Evolutionary conservation across 192 early-diverging fungal species (phyloP).

Genomic region (Entophlyctis helioformis): DNA sequence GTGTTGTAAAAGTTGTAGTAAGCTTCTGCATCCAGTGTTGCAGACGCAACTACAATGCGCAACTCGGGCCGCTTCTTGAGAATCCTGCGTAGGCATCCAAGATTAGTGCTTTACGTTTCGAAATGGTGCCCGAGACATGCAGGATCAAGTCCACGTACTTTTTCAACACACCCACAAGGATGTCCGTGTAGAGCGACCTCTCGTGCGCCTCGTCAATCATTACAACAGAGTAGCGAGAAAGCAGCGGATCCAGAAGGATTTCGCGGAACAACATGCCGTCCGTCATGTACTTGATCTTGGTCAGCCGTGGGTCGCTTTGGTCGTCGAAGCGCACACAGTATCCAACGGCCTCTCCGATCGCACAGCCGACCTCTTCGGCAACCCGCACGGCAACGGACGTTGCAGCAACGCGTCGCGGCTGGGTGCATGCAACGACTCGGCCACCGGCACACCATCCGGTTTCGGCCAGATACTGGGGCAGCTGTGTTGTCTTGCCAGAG

Average conservation of each 20-base stretch:
- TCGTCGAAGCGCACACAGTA: slow-evolving; percentile 73
- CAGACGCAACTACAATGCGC: slow-evolving; percentile 63
- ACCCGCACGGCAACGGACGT: slow-evolving; percentile 65
- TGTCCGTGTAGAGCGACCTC: slow-evolving; percentile 60
- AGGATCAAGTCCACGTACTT: slow-evolving; percentile 44
- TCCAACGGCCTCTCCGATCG: slow-evolving; percentile 61
- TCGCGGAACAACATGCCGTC: slow-evolving; percentile 79
- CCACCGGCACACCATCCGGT: slow-evolving; percentile 55
- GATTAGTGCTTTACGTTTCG: neutral
- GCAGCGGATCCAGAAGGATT: slow-evolving; percentile 58
- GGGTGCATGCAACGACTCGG: slow-evolving; percentile 48
- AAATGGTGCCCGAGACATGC: neutral
- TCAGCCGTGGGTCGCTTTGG: slow-evolving; percentile 30
- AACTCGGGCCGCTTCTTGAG: slow-evolving; percentile 59
- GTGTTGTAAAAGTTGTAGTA: slow-evolving; percentile 61
- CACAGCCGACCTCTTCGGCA: slow-evolving; percentile 55
- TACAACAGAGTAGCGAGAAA: slow-evolving; percentile 59
- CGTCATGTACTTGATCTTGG: slow-evolving; percentile 73
- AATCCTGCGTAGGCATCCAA: slow-evolving; percentile 35
- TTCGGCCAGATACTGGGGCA: slow-evolving; percentile 70
- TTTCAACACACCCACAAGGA: slow-evolving; percentile 61
- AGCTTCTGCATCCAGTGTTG: slow-evolving; percentile 66
- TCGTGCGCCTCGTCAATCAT: slow-evolving; percentile 78
- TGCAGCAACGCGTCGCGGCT: slow-evolving; percentile 60
- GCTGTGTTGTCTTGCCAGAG: slow-evolving; percentile 71